Conservation (phyloP, 441 rosid genomes). For the Syzygium malaccense region DNA sequence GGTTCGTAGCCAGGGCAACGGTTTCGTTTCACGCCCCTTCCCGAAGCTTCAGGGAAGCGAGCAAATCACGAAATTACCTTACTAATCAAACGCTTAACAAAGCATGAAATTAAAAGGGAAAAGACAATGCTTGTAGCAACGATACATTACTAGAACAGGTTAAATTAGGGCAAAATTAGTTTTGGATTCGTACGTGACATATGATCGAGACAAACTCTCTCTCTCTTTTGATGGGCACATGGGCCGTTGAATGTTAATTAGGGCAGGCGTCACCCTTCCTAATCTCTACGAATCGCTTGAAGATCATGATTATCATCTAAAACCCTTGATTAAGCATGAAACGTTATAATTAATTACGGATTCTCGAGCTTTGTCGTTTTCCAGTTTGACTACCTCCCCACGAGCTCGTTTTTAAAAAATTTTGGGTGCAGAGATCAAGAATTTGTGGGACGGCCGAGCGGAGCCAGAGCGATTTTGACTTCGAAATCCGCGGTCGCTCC, state of each 20-base stretch:
- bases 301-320: neutral
- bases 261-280: neutral
- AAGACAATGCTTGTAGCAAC: neutral
- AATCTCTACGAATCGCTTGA: neutral
- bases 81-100: neutral
- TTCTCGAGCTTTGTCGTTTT: neutral
- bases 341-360: too few species aligned
- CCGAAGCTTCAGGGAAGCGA: neutral
- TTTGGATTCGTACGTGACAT: neutral
- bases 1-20: neutral
- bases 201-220: neutral
- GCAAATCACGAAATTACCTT: neutral
- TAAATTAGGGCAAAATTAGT: neutral
- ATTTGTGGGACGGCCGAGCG: neutral
- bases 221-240: neutral
- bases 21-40: neutral
- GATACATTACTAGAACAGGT: neutral
- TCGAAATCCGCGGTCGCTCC: neutral
- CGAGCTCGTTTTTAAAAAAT: neutral
- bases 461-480: neutral
- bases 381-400: neutral
- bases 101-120: neutral
- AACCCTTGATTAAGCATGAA: neutral
- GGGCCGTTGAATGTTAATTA: neutral
- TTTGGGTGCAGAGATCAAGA: neutral